A percentile compares a stretch with the other conserved stretches of the same genome.
Evolutionary conservation across 345 rosid genomes (phyloP).

Genomic region (Corchorus capsularis): DNA sequence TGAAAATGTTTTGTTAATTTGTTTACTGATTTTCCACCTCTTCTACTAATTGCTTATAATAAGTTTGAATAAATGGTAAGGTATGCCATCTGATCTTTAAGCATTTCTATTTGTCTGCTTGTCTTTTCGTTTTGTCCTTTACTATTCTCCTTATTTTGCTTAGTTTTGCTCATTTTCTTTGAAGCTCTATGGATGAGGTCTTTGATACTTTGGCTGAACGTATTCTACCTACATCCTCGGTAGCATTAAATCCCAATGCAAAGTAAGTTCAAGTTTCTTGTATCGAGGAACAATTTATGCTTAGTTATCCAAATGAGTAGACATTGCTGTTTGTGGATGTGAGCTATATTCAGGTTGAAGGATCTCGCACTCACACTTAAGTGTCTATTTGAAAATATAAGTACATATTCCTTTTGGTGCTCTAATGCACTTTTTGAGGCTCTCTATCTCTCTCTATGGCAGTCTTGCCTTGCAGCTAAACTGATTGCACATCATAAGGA

Average conservation of each 20-base stretch:
- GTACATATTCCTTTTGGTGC: background rate
- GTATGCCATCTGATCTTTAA: background rate
- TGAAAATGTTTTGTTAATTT: background rate
- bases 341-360: background rate
- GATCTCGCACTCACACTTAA: background rate
- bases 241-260: slow-evolving; percentile 48
- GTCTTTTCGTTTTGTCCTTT: background rate
- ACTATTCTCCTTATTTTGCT: background rate
- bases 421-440: background rate
- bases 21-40: slow-evolving; percentile 4
- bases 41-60: slow-evolving; percentile 1
- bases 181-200: slow-evolving; percentile 80
- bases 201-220: slow-evolving; percentile 73
- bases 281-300: slow-evolving; percentile 7
- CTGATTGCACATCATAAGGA: background rate
- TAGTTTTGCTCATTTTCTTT: slow-evolving; percentile 1
- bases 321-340: background rate
- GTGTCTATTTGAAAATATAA: background rate
- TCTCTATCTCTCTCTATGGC: background rate
- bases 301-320: background rate
- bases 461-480: background rate
- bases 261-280: slow-evolving; percentile 50
- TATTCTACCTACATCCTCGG: slow-evolving; percentile 62
- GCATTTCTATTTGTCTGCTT: background rate
- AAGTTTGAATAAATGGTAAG: background rate